These are phyloP conservation scores for Backusella tuberculispora DNA, from an alignment of 192 early-diverging fungal species.

Conservation along the genomic window DNA sequence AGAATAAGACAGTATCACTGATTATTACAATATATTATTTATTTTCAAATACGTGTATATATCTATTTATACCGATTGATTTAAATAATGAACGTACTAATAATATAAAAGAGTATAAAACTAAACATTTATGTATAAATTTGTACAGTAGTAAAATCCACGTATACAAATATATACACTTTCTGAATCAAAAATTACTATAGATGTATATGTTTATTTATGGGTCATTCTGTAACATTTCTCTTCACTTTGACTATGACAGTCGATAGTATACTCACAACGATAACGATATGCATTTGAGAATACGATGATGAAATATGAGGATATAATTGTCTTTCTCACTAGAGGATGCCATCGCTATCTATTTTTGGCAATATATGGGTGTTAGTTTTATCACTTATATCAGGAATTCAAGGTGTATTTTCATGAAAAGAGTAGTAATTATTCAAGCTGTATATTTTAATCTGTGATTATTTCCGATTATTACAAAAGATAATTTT, in stretches of 20 bases:
- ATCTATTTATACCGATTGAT: no score
- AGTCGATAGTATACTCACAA: neutral
- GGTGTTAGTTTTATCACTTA: neutral
- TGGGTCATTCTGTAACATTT: constrained; percentile 10
- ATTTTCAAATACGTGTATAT: no score
- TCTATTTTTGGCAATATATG: neutral
- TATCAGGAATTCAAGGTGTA: neutral
- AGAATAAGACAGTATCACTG: no score
- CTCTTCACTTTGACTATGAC: neutral
- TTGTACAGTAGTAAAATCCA: no score
- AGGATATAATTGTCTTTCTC: neutral
- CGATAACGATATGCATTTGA: neutral
- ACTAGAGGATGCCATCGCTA: neutral
- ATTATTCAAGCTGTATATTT: neutral
- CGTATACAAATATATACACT: neutral
- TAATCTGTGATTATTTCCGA: constrained; percentile 2
- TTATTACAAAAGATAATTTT: neutral
- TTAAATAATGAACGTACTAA: no score
- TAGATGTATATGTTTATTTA: neutral
- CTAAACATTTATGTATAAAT: no score
- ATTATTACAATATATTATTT: no score
- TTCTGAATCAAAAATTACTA: neutral
- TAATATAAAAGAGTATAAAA: no score
- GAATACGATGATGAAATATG: neutral
- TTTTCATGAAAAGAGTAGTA: neutral